A percentile compares a stretch with the other conserved stretches of the same genome.
These are phyloP conservation scores for Diddensiella santjacobensis DNA, from an alignment of 805 yeast genomes.

Conservation along the genomic window DNA sequence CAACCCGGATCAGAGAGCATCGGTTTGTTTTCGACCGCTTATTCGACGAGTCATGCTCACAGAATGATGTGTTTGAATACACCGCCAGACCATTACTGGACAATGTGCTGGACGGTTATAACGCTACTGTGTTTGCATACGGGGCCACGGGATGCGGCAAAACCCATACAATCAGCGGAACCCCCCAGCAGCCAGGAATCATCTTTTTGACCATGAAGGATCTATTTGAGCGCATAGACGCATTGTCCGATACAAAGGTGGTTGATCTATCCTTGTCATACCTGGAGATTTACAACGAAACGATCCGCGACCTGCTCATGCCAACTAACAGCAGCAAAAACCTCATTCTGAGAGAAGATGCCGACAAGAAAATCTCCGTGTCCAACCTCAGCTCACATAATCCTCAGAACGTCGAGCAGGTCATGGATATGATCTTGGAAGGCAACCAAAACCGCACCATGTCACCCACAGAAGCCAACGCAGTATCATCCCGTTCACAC, in stretches of 20 bases:
- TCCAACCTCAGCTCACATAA: conserved; percentile 62
- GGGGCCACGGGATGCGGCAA: conserved; percentile 98
- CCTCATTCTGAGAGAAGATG: conserved; percentile 64
- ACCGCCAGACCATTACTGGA: conserved; percentile 74
- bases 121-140: conserved; percentile 90
- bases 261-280: conserved; percentile 61
- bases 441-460: conserved; percentile 78
- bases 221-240: conserved; percentile 59
- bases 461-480: conserved; percentile 88
- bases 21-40: conserved; percentile 77
- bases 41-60: conserved; percentile 63
- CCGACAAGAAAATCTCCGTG: conserved; percentile 60
- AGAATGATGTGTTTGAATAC: conserved; percentile 58
- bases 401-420: conserved; percentile 41
- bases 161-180: conserved; percentile 84
- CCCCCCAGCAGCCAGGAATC: conserved; percentile 69
- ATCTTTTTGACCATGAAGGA: conserved; percentile 76
- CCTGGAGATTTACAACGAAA: conserved; percentile 88
- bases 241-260: conserved; percentile 47
- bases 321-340: conserved; percentile 43
- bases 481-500: conserved; percentile 87
- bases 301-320: conserved; percentile 70
- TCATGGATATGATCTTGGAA: conserved; percentile 60
- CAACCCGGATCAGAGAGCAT: conserved; percentile 60
- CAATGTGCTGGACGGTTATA: conserved; percentile 75